Base-by-base conservation (phyloP, 2,329 filamentous ascomycete species). In the Mollisia scopiformis region DNA sequence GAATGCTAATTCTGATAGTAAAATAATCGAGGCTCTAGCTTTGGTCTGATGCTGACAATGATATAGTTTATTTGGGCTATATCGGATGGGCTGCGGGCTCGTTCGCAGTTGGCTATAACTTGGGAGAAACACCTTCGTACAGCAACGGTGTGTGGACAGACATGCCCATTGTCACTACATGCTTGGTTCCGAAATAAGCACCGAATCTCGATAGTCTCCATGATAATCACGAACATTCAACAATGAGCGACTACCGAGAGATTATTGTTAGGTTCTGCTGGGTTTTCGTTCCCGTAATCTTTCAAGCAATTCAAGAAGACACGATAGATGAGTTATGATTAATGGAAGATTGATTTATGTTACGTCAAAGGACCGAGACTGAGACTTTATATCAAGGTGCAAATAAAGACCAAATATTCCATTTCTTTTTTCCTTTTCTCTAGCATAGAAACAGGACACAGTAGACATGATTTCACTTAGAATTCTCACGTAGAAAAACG, bases 1-100 rank as follows among this genome's bases (percentile, higher is more conserved):
- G 23, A 56, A 60, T 16, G 19, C 39, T 2, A 46, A 46, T 10
- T 43, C 57, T 21, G 35, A 35, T 35, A 14, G 28, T 51, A 35
- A 33, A 16, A 21, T 51, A 19, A 6, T 3, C 19, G 23, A 14
- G 10, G 16, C 14, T 28, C 13, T 28, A 13, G 3, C n/a, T 30
- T 3, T 28, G 6, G 3, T 49, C 11, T 2, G 5, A 28, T 10
- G 30, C 30, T 51, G 8, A 51, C 19, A 31, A 19, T 33, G 14
- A 5, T 16, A n/a, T 51, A 33, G 28, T 76, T 3, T 78, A 74
- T 55, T 59, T 77, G 8, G 76, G 76, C 8, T 78, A 73, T 56
- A 61, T 75, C 30, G 74, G 71, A 23, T 78, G 76, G 76, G 59
- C 70, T 8, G 76, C 76, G 25, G 75, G 76, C 21, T 68, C 68